Percentiles rank a stretch among this genome's conserved stretches.
Conservation (phyloP, 192 early-diverging fungal species). For the Pilobolus umbonatus region DNA sequence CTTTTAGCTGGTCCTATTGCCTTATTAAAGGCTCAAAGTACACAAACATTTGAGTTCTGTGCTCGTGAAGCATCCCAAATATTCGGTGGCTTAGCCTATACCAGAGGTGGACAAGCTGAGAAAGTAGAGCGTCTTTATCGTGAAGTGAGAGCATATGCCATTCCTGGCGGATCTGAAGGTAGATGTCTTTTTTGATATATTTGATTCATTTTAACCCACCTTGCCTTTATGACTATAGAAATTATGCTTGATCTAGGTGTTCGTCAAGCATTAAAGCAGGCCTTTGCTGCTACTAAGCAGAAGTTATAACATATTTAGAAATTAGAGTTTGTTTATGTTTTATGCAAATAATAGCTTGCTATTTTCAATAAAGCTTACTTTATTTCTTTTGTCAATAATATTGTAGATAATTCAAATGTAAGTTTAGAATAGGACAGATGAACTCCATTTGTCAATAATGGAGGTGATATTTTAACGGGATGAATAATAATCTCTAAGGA, state of each 20-base stretch:
- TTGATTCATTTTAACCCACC: not conserved
- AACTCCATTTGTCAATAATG: too few species aligned
- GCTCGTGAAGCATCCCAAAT: constrained; percentile 85
- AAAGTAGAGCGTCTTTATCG: constrained; percentile 80
- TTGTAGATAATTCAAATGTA: too few species aligned
- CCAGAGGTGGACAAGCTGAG: constrained; percentile 64
- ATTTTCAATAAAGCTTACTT: too few species aligned
- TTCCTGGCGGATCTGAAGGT: constrained; percentile 79
- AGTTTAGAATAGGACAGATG: too few species aligned
- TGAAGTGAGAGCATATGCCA: constrained; percentile 81
- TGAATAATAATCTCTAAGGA: too few species aligned
- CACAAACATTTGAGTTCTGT: constrained; percentile 83
- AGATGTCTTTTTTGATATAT: constrained; percentile 58
- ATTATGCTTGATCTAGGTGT: constrained; percentile 85
- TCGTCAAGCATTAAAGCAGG: constrained; percentile 62
- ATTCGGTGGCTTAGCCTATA: constrained; percentile 78
- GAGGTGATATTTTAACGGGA: too few species aligned
- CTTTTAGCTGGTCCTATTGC: constrained; percentile 83
- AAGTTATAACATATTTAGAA: constrained; percentile 5
- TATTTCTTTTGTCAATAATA: too few species aligned
- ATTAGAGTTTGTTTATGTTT: too few species aligned
- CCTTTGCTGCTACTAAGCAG: not conserved
- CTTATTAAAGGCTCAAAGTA: constrained; percentile 75
- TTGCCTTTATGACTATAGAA: constrained; percentile 20
- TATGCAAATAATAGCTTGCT: too few species aligned